Base-by-base conservation (phyloP, 2,329 filamentous ascomycete species). In the Purpureocillium takamizusanense region DNA sequence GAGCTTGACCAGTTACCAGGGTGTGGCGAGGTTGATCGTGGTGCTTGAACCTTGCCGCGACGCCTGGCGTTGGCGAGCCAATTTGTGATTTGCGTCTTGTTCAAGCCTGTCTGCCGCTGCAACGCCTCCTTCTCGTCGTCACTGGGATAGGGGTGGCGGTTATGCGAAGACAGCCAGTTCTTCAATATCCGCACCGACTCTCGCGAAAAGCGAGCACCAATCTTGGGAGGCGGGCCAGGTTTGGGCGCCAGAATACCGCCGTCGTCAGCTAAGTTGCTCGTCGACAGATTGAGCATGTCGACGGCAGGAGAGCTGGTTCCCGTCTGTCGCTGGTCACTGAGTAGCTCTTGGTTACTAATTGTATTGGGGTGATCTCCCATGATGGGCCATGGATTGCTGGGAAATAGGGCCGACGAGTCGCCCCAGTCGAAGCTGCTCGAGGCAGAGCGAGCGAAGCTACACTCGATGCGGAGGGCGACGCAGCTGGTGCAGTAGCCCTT, bases 61-160 rank as follows among this genome's bases (percentile, higher is more conserved):
- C 88, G 78, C 32, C 88, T 79, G 41, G 87, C 87, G 59, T 95
- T 95, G 42, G 88, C 88, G 34, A 95, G 76, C 88, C 88, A 95
- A 56, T 94, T 94, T 10, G 81, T 82, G 50, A 95, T 90, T 54
- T 95, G 89, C 12, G 74, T 83, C 51, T 86, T 78, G 56, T 78
- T 88, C 31, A 95, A 69, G 7, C 87, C 86, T 1, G 88, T 95
- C 50, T 83, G 75, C 34, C 75, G 72, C 59, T 87, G 83, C 18
- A 95, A 68, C 44, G 78, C 74, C 47, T 88, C 83, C 53, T 90
- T 94, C 55, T 95, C 86, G 42, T 87, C 80, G 32, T 94, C 87
- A 27, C 78, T 89, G 5, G 89, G 88, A 55, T 95, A 95, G 0
- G 88, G 89, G 50, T 94, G 85, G 37, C 83, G 74, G 51, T 76